These are phyloP conservation scores for Oenanthe sinensis DNA, from an alignment of 129 eudicot species.

Conservation along the genomic window DNA sequence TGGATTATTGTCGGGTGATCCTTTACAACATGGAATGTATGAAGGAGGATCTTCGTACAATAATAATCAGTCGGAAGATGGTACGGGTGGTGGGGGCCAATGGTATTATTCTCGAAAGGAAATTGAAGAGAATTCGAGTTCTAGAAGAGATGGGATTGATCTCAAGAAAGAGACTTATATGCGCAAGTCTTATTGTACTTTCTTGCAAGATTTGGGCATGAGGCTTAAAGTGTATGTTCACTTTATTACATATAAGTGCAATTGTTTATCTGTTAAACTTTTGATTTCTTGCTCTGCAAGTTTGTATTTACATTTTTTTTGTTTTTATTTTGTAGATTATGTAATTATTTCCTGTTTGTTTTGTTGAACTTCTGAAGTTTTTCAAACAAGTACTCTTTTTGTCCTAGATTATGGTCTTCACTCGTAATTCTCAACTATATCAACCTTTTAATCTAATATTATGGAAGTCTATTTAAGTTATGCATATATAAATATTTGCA, in stretches of 20 bases:
- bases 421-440: not conserved
- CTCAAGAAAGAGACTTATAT: slow-evolving; percentile 50
- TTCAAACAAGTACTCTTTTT: too few relatives aligned
- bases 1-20: not conserved
- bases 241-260: not conserved
- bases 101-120: slow-evolving; percentile 66
- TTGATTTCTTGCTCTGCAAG: not conserved
- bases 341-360: too few relatives aligned
- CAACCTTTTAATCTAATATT: not conserved
- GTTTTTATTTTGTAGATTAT: not conserved
- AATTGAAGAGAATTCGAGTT: slow-evolving; percentile 47
- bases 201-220: slow-evolving; percentile 57
- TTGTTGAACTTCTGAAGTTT: too few relatives aligned
- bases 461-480: not conserved
- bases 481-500: not conserved
- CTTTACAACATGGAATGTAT: slow-evolving; percentile 29
- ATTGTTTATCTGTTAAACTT: not conserved
- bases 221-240: slow-evolving; percentile 55
- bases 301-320: not conserved
- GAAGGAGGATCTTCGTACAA: slow-evolving; percentile 24
- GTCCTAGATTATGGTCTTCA: not conserved
- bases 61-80: slow-evolving; percentile 8
- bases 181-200: slow-evolving; percentile 56
- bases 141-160: slow-evolving; percentile 51
- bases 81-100: slow-evolving; percentile 21